Evolutionary conservation across 306 rosid genomes (phyloP).

Genomic region (Acacia crassicarpa): DNA sequence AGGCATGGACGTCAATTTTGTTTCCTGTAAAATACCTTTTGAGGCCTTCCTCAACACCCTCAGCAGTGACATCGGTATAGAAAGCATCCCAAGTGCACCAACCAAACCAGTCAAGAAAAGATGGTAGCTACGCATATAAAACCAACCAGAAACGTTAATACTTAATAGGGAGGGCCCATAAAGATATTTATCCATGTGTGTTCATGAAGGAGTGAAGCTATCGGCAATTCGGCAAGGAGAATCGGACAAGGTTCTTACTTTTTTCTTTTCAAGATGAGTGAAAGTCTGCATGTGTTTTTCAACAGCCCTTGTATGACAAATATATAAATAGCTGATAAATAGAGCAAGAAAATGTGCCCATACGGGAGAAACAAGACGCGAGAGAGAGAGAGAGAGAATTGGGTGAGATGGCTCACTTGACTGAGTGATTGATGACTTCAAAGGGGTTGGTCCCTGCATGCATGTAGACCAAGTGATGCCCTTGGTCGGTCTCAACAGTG

Average conservation of each 20-base stretch:
- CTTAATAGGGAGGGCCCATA: too few species aligned
- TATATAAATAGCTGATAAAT: neutral
- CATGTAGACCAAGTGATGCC: conserved; percentile 77
- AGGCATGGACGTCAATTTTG: too few species aligned
- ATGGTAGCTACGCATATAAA: conserved; percentile 59
- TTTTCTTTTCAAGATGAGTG: conserved; percentile 88
- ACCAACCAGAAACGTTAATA: conserved; percentile 4
- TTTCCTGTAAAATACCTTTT: conserved; percentile 49
- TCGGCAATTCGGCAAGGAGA: neutral
- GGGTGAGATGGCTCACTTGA: conserved; percentile 59
- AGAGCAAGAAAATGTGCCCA: neutral
- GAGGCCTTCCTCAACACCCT: conserved; percentile 89
- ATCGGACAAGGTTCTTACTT: conserved; percentile 41
- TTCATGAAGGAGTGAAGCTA: too few species aligned
- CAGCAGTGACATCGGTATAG: conserved; percentile 94
- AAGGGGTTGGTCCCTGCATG: conserved; percentile 95
- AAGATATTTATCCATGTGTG: too few species aligned
- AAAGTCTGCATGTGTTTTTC: conserved; percentile 86
- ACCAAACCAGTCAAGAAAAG: conserved; percentile 92
- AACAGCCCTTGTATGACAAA: conserved; percentile 49
- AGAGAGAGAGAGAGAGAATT: neutral
- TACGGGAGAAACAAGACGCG: neutral
- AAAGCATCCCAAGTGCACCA: conserved; percentile 99
- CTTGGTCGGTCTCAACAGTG: conserved; percentile 80
- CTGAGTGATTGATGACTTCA: conserved; percentile 85